These are phyloP conservation scores for Vickermania spadyakhi DNA, from an alignment of 208 protist species.

Conservation along the genomic window DNA sequence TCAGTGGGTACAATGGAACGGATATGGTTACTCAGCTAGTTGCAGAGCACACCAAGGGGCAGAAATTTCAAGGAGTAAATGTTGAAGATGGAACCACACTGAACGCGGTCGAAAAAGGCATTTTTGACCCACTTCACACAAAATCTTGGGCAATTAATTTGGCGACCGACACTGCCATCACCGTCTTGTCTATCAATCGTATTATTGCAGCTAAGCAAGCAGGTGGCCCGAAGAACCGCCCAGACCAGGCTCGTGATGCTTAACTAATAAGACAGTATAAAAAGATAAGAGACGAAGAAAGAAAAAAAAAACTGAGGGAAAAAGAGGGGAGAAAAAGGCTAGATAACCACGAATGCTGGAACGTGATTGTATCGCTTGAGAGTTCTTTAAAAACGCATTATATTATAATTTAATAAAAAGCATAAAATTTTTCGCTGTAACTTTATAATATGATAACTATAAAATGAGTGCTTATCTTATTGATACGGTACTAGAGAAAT, in stretches of 20 bases:
- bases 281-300: too few relatives aligned
- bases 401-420: too few relatives aligned
- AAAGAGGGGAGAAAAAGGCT: too few relatives aligned
- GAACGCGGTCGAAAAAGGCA: conserved; percentile 74
- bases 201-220: conserved; percentile 98
- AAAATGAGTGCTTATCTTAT: too few relatives aligned
- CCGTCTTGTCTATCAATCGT: conserved; percentile 92
- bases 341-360: too few relatives aligned
- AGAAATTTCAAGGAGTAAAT: conserved; percentile 90
- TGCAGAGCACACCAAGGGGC: conserved; percentile 92
- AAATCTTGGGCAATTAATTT: conserved; percentile 94
- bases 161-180: conserved; percentile 95
- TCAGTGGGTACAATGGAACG: conserved; percentile 94
- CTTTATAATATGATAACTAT: too few relatives aligned
- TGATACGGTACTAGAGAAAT: too few relatives aligned
- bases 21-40: conserved; percentile 95
- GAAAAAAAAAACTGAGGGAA: too few relatives aligned
- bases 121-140: conserved; percentile 92
- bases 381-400: too few relatives aligned
- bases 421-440: too few relatives aligned
- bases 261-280: conserved; percentile 20
- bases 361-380: too few relatives aligned
- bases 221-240: conserved; percentile 92
- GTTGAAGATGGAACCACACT: conserved; percentile 81
- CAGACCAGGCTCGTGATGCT: conserved; percentile 80